Percentiles rank a stretch among this genome's conserved stretches.
These are phyloP conservation scores for Venturia oleaginea DNA, from an alignment of 2,329 filamentous ascomycete species.

Conservation along the genomic window DNA sequence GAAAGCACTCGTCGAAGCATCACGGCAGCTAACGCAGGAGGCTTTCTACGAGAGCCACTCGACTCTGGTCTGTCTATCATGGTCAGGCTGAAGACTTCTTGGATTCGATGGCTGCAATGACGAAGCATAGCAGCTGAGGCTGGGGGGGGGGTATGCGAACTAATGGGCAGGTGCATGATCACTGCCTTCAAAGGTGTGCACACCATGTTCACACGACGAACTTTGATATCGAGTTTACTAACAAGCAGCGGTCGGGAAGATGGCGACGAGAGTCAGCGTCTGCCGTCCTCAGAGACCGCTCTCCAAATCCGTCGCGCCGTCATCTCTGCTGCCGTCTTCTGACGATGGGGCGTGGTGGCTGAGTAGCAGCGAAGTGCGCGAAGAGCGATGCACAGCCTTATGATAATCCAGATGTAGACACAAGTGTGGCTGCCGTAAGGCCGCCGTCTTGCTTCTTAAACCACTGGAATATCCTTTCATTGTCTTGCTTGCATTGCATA, in stretches of 20 bases:
- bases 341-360: not conserved
- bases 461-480: not conserved
- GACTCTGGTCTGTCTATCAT: conserved; percentile 1
- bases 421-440: not conserved
- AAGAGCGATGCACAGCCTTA: not conserved
- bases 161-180: not conserved
- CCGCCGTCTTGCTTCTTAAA: not conserved
- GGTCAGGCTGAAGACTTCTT: not conserved
- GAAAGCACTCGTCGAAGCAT: not conserved
- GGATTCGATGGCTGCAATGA: conserved; percentile 5
- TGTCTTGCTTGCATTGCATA: not conserved
- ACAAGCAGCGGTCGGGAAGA: not conserved
- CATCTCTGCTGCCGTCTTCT: not conserved
- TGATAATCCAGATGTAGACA: not conserved
- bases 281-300: not conserved
- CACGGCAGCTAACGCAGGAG: conserved; percentile 5
- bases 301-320: not conserved
- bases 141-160: not conserved
- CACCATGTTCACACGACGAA: not conserved
- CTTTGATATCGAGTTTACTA: not conserved
- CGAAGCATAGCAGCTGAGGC: not conserved
- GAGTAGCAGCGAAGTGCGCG: not conserved
- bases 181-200: not conserved
- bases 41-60: not conserved
- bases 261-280: not conserved